Base-by-base conservation (phyloP, 208 protist genomes). In the Acanthamoeba pearcei region DNA sequence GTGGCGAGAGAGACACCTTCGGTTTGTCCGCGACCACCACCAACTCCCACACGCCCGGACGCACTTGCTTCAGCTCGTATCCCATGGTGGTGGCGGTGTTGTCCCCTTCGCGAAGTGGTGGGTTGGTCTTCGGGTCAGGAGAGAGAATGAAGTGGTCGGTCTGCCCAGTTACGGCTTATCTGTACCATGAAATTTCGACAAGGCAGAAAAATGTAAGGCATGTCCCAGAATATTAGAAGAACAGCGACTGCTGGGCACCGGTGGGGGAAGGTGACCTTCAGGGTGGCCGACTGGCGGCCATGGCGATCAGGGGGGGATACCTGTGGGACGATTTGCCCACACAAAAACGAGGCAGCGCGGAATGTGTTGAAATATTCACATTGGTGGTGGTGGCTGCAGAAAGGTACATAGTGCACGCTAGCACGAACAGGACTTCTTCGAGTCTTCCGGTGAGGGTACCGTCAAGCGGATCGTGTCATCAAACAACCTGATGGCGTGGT, bases 51-150 rank as follows among this genome's bases (percentile, higher is more conserved):
- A 80, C 38, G 10, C 72, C 72, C 72, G 27, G 27, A 8, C 72
- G 72, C 15, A 80, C 72, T 29, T 80, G 72, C 72, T 80, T 38
- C 72, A 80, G 12, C 38, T 35, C 12, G 72, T 80, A 80, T 70
- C 19, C 19, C 24, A 70, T 22, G n/a, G 62, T 70, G n/a, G n/a
- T 35, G 32, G 32, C 19, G 19, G n/a, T 29, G 19, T 13, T n/a
- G 62, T n/a, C 19, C 19, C 10, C 24, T 22, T 70, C 62, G 24
- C 6, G 24, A 38, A 38, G 38, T 42, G 57, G 5, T 17, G 57
- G 19, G 13, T 64, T 64, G 57, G 57, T 24, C 57, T 17, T 17
- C 57, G 57, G 57, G 57, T 24, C 19, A 15, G 3, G 15, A 0
- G 57, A 64, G 13, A 70, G 24, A 22, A 22, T 70, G 24, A 70